Evolutionary conservation across 2,329 filamentous ascomycete genomes (phyloP).

Genomic region (Bimuria novae-zelandiae): DNA sequence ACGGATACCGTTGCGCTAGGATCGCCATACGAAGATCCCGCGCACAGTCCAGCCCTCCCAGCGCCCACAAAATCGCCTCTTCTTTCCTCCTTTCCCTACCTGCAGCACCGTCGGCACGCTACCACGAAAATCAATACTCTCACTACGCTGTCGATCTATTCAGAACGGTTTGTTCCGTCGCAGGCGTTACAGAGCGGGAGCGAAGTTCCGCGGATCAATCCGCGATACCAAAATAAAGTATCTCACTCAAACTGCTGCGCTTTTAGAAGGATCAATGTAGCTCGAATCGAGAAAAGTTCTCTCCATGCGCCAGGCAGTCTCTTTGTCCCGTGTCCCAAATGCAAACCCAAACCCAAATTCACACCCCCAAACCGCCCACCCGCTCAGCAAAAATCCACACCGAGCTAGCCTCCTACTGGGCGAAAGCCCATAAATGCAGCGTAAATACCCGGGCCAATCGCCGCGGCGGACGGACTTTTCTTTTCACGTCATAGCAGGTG

Average conservation of each 20-base stretch:
- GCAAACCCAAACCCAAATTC: too few relatives aligned
- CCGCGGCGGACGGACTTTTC: neutral
- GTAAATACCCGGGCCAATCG: conserved; percentile 6
- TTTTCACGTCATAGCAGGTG: conserved; percentile 5
- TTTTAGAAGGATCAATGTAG: too few relatives aligned
- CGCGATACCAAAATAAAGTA: too few relatives aligned
- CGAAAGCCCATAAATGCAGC: neutral
- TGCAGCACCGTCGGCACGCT: too few relatives aligned
- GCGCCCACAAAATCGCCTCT: conserved; percentile 11
- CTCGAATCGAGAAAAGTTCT: too few relatives aligned
- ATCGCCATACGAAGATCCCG: conserved; percentile 18
- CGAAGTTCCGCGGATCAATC: too few relatives aligned
- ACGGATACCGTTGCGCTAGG: conserved; percentile 9
- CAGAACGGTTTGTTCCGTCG: too few relatives aligned
- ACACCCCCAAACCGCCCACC: neutral
- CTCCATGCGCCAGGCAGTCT: too few relatives aligned
- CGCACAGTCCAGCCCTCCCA: neutral
- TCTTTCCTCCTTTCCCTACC: conserved; percentile 3
- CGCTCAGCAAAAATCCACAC: neutral
- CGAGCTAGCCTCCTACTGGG: neutral
- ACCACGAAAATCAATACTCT: neutral
- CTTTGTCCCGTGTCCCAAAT: too few relatives aligned
- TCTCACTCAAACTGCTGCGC: too few relatives aligned
- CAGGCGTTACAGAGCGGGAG: too few relatives aligned
- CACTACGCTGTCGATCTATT: neutral